Evolutionary conservation across 2,329 filamentous ascomycete species (phyloP).

Genomic region (Rutstroemia sp.): DNA sequence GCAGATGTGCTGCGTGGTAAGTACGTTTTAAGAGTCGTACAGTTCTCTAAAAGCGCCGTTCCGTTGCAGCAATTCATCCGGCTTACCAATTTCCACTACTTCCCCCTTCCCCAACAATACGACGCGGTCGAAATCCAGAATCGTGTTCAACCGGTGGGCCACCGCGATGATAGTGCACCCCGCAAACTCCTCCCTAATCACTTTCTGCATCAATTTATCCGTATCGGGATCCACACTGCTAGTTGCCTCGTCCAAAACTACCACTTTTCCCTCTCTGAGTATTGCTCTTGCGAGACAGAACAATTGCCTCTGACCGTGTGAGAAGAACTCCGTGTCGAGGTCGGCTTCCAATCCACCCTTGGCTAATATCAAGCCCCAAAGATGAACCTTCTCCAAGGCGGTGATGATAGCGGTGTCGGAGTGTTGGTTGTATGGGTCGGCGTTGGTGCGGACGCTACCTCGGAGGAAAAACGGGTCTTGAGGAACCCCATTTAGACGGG

Average conservation of each 20-base stretch:
- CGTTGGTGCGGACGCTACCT: slow-evolving; percentile 40
- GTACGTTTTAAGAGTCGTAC: slow-evolving; percentile 10
- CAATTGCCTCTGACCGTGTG: slow-evolving; percentile 42
- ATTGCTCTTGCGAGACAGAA: slow-evolving; percentile 42
- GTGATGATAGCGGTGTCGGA: slow-evolving; percentile 36
- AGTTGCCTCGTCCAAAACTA: slow-evolving; percentile 37
- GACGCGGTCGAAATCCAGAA: slow-evolving; percentile 36
- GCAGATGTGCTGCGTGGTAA: background rate
- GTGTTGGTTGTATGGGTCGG: slow-evolving; percentile 35
- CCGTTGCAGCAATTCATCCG: background rate
- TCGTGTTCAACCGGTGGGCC: slow-evolving; percentile 35
- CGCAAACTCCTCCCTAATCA: slow-evolving; percentile 46
- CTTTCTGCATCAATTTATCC: slow-evolving; percentile 46
- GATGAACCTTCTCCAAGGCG: slow-evolving; percentile 38
- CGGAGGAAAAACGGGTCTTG: slow-evolving; percentile 45
- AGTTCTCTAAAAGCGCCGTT: slow-evolving; percentile 30
- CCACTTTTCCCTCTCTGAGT: slow-evolving; percentile 31
- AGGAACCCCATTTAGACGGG: slow-evolving; percentile 33
- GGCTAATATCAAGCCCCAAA: slow-evolving; percentile 14
- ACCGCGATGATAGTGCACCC: slow-evolving; percentile 44
- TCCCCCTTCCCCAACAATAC: slow-evolving; percentile 5
- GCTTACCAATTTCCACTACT: background rate
- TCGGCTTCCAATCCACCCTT: slow-evolving; percentile 20
- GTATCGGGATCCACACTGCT: slow-evolving; percentile 49
- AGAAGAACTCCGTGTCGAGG: slow-evolving; percentile 59